phyloP scores from a whole-genome alignment of 345 rosid genomes.

The Noccaea bulbosa region DNA sequence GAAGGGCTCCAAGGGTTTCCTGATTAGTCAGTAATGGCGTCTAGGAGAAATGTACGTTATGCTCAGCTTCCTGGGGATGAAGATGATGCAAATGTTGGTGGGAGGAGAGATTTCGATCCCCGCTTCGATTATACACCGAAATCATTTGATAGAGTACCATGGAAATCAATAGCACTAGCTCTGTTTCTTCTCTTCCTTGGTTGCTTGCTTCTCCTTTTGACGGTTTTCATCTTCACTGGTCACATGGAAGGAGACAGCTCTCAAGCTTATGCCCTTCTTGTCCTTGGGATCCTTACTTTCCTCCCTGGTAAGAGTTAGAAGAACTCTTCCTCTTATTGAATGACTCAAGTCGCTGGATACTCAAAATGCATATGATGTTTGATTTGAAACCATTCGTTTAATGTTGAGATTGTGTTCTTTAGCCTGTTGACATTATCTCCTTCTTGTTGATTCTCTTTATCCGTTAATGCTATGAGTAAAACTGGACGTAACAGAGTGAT shows the following conservation, averaged over 20 bases:
- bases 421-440: not conserved
- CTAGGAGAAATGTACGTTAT: conserved; percentile 60
- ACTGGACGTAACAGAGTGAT: not conserved
- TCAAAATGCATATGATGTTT: not conserved
- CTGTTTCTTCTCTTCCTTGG: conserved; percentile 71
- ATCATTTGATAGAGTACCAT: conserved; percentile 67
- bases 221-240: conserved; percentile 73
- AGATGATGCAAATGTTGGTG: conserved; percentile 42
- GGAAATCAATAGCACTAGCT: conserved; percentile 84
- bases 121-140: conserved; percentile 74
- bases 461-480: conserved; percentile 1
- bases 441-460: not conserved
- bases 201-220: conserved; percentile 66
- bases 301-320: conserved; percentile 62
- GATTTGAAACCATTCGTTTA: not conserved
- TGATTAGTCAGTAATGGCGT: conserved; percentile 52
- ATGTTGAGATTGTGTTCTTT: conserved; percentile 15
- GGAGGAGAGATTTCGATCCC: conserved; percentile 54
- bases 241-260: conserved; percentile 89
- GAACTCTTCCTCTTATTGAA: not conserved
- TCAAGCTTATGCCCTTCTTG: conserved; percentile 78
- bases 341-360: not conserved
- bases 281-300: conserved; percentile 79
- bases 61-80: conserved; percentile 64
- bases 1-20: not conserved